phyloP scores from a whole-genome alignment of 441 rosid genomes.

The Metrosideros polymorpha region DNA sequence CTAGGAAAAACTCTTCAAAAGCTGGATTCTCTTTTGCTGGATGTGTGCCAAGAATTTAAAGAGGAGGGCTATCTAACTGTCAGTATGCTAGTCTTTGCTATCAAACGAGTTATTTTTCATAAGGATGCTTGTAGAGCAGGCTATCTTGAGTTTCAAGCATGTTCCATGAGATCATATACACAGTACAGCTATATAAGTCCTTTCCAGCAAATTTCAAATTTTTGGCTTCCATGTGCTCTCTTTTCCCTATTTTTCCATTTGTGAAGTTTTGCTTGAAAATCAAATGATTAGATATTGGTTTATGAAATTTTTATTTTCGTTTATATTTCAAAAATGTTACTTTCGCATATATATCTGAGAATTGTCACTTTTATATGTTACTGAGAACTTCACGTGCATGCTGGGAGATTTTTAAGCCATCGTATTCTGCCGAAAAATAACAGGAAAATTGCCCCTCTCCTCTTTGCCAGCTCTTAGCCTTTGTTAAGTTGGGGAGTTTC shows the following conservation, averaged over 20 bases:
- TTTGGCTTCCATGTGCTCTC: not conserved
- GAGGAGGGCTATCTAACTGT: conserved; percentile 84
- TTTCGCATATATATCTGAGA: not conserved
- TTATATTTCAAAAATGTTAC: not conserved
- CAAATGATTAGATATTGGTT: not conserved
- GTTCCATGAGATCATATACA: not conserved
- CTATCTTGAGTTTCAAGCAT: not conserved
- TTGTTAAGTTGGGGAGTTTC: not conserved
- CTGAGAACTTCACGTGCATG: not conserved
- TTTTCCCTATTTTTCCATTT: not conserved
- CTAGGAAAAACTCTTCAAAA: conserved; percentile 94
- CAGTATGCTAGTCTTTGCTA: conserved; percentile 25
- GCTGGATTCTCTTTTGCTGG: conserved; percentile 88
- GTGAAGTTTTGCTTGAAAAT: not conserved
- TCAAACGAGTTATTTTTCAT: conserved; percentile 1
- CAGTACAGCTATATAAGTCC: not conserved
- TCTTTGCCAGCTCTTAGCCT: not conserved
- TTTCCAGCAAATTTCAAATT: not conserved
- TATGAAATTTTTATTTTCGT: not conserved
- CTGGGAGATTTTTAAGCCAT: not conserved
- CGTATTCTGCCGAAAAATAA: not conserved
- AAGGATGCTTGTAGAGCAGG: not conserved
- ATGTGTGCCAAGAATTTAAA: conserved; percentile 92
- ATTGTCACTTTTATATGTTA: not conserved
- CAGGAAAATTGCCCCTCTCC: not conserved